These are phyloP conservation scores for Coprinellus micaceus DNA, from an alignment of 768 basidiomycete species.

Conservation along the genomic window DNA sequence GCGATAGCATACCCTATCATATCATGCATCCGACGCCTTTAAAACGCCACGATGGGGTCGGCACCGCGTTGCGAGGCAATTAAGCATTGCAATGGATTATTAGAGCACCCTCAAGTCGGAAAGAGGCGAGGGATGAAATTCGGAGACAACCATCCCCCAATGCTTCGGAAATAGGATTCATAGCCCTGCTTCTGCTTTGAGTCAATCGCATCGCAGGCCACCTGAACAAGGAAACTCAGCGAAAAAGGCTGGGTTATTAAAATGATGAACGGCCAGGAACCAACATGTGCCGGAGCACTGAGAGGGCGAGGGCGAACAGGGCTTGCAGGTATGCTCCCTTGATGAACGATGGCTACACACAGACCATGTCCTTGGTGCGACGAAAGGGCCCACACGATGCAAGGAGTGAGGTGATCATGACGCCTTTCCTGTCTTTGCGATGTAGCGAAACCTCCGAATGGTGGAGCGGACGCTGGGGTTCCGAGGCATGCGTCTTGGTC, in stretches of 20 bases:
- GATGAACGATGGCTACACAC: neutral
- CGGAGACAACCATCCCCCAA: neutral
- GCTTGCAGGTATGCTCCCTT: neutral
- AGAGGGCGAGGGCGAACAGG: too few relatives aligned
- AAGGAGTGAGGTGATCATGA: constrained; percentile 5
- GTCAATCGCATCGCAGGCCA: neutral
- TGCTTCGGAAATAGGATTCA: neutral
- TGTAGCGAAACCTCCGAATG: neutral
- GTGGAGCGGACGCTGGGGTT: neutral
- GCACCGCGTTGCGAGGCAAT: neutral
- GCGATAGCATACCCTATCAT: too few relatives aligned
- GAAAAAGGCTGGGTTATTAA: neutral
- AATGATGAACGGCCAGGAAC: constrained; percentile 7
- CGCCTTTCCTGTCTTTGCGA: constrained; percentile 6
- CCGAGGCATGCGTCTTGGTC: neutral
- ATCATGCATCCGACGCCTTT: neutral
- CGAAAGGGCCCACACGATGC: constrained; percentile 2
- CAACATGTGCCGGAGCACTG: neutral
- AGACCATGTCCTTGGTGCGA: neutral
- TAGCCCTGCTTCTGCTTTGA: neutral
- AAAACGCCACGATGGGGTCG: neutral
- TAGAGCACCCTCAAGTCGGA: neutral
- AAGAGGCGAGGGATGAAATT: neutral
- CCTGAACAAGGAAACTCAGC: neutral
- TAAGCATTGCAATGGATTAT: neutral